Evolutionary conservation across 305 asterid species (phyloP), one percentile per base, ranked within the genome.

Genomic region (Fraxinus floribunda): DNA sequence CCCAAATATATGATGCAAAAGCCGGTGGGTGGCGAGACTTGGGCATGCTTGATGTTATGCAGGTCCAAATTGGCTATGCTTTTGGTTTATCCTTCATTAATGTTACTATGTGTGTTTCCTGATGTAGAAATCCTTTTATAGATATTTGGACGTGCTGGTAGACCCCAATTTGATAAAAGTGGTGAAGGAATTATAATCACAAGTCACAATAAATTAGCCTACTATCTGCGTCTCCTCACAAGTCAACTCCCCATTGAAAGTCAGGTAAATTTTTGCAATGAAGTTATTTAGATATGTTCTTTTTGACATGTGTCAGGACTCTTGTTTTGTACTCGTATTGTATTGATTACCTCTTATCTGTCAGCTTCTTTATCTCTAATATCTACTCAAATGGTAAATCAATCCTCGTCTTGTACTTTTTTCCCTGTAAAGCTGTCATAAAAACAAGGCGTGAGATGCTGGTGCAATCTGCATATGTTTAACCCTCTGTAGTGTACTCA

Each of bases 11-110:
- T 91, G 98, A 94, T 86, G 89, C 99, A 77, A 96, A 96, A 88
- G 99, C 98, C 80, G 98, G 99, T 91, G 99, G 99, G 80, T 94
- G 97, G 98, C 90, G 95, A 80, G 99, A 96, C 91, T 88, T 96
- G 85, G 98, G 99, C 85, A 96, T 96, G 99, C 99, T 96, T 80
- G 98, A 94, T 83, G 99, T 96, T 84, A 96, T 96, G 99, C 99
- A 96, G 94, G 99, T 94, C 77, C 85, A 87, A 46, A 75, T 78
- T 77, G 77, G 75, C 76, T 75, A 55, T 39, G 77, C 73, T 84
- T 80, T 86, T 80, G 68, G 75, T 34, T 57, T 80, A 10, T 72
- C 72, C 20, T 57, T 36, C 81, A 77, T 49, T 80, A 70, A 76
- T 79, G 77, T 62, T 55, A 30, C 30, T 80, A 76, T 73, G 62